Base-by-base conservation (phyloP, 768 basidiomycete species). In the Rhizopogon vinicolor region DNA sequence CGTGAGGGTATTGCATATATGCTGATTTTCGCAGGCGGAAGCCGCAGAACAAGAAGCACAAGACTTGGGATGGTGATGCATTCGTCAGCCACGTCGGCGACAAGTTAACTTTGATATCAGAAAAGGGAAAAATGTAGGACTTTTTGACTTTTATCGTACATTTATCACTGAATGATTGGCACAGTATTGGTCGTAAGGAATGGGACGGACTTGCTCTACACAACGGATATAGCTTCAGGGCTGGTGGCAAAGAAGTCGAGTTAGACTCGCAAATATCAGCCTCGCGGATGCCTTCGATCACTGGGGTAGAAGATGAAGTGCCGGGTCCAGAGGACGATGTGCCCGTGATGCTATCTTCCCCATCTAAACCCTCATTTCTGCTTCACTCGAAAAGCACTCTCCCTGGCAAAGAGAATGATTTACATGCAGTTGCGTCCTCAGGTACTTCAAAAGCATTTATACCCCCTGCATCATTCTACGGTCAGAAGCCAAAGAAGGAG, bases 11-110 rank as follows among this genome's bases (percentile, higher is more conserved):
- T 4, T 35, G 41, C 29, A 41, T 22, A 43, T 55, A 40, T 41
- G 49, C 39, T 48, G 52, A 60, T 42, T 19, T 13, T 44, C 46
- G 5, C 54, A 91, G 91, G 90, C 80, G 91, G 39, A 89, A 86
- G 62, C 81, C 76, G 12, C 82, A 85, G 63, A 72, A 70, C 5
- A 89, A 78, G 74, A 93, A 93, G 69, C 81, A 91, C 61, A 89
- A 89, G 65, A 89, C 85, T 0, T 94, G 93, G 92, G 91, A 93
- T 54, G 91, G 86, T 2, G 90, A 86, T 58, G 84, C 78, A 7
- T 87, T 79, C 68, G 74, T 88, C 25, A 80, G 82, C 31, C 73
- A 76, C 39, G 65, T 69, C 35, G 76, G 73, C 19, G 76, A 76
- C 12, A 81, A 79, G 56, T 64, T 89, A 19, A 78, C 76, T 1